A percentile compares a stretch with the other conserved stretches of the same genome.
Conservation (phyloP, 2,329 filamentous ascomycete genomes). For the Camptophora hylomeconis region DNA sequence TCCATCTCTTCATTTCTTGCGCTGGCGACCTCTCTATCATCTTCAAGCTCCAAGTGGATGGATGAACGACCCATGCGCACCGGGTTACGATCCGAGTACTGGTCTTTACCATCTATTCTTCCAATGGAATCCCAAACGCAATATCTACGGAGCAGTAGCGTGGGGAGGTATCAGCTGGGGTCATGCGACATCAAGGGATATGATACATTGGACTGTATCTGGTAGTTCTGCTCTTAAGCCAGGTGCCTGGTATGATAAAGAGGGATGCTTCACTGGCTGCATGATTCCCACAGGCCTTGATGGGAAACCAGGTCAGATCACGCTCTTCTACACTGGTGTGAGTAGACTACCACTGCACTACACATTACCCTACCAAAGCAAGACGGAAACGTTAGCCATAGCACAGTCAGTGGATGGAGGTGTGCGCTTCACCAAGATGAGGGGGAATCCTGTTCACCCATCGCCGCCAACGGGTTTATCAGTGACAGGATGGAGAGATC, state of each 20-base stretch:
- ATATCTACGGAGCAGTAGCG: conserved; percentile 30
- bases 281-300: conserved; percentile 20
- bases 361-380: conserved; percentile 24
- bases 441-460: conserved; percentile 26
- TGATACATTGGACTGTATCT: conserved; percentile 26
- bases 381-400: conserved; percentile 26
- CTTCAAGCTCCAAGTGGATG: conserved; percentile 25
- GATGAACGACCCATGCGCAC: conserved; percentile 33
- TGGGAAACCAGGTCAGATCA: conserved; percentile 19
- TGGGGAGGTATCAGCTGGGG: conserved; percentile 35
- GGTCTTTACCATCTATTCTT: conserved; percentile 29
- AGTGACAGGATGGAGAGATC: conserved; percentile 32
- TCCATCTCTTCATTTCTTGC: conserved; percentile 10
- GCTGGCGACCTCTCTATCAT: conserved; percentile 24
- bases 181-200: conserved; percentile 24
- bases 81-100: conserved; percentile 27
- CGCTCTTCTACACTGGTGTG: conserved; percentile 29
- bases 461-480: conserved; percentile 22
- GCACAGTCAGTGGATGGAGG: conserved; percentile 27
- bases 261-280: conserved; percentile 32
- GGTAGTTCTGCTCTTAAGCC: conserved; percentile 22
- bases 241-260: conserved; percentile 24
- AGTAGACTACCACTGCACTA: conserved; percentile 28
- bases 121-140: conserved; percentile 31
- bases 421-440: conserved; percentile 23